Evolutionary conservation across 306 rosid species (phyloP), one percentile per base, ranked within the genome.

Genomic region (Malus sylvestris): DNA sequence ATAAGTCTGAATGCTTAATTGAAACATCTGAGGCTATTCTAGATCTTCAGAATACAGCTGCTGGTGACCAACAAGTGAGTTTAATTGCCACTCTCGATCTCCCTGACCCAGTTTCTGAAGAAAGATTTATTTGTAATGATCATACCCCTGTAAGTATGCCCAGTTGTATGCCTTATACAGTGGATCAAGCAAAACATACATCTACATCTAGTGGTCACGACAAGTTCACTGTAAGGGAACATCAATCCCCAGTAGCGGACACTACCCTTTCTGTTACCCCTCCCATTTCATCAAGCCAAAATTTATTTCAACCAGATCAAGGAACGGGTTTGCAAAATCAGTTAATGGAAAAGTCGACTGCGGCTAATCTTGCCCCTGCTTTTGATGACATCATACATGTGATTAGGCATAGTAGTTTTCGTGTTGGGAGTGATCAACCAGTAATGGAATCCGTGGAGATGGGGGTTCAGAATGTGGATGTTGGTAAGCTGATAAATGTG

Each of bases 371-470:
- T 76, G 90, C 97, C 74, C 84, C 97, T 13, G 98, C 91, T 57
- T 92, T 96, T 86, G 99, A 93, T 65, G 99, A 92, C 42, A 81
- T 96, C 55, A 96, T 96, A 85, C 97, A 96, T 83, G 99, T 96
- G 22, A 92, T 96, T 73, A 90, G 99, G 72, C 99, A 92, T 65
- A 96, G 99, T 81, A 96, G 98, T 88, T 96, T 87, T 76, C 97
- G 99, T 1, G 93, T 96, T 59, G 99, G 93, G 58, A 88, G 89
- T 57, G 98, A 96, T 74, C 97, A 91, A 79, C 87, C 98, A 40
- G 86, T 87, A 4, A 79, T 86, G 71, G 99, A 96, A 85, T 78
- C 96, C 22, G 79, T 85, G 68, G 98, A 96, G 89, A 85, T 87
- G 93, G 99, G 96, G 74, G 91, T 89, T 79, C 97, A 88, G 71